phyloP scores from a whole-genome alignment of 2,329 filamentous ascomycete species.

The Torrubiella hemipterigena region DNA sequence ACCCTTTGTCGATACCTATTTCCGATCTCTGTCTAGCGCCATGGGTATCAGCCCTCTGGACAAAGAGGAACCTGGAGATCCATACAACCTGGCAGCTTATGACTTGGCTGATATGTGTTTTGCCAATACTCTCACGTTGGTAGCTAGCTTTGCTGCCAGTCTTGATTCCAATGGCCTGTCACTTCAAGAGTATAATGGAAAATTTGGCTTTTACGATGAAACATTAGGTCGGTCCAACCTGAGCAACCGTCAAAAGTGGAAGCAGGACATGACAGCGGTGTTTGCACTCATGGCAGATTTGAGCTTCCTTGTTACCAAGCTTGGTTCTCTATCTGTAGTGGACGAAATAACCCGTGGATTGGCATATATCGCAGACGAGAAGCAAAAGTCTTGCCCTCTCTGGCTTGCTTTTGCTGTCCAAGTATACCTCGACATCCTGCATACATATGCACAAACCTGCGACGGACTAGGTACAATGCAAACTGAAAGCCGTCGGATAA shows the following conservation, averaged over 20 bases:
- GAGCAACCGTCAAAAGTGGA: constrained; percentile 5
- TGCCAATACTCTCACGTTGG: constrained; percentile 3
- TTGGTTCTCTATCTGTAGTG: constrained; percentile 6
- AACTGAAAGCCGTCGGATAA: constrained; percentile 9
- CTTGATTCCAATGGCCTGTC: rapidly evolving
- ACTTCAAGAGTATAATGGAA: constrained; percentile 9
- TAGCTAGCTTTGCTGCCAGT: constrained; percentile 1
- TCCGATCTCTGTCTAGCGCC: not conserved
- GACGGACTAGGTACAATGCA: constrained; percentile 2
- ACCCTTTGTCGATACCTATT: not conserved
- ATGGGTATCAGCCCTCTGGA: constrained; percentile 4
- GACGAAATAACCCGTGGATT: constrained; percentile 11
- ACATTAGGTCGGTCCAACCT: not conserved
- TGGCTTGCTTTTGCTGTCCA: constrained; percentile 10
- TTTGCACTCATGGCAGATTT: constrained; percentile 7
- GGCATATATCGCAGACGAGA: not conserved
- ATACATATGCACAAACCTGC: constrained; percentile 3
- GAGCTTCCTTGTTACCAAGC: constrained; percentile 5
- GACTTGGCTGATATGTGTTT: constrained; percentile 3
- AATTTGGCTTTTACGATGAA: constrained; percentile 11
- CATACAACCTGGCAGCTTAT: constrained; percentile 9
- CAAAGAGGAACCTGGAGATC: not conserved
- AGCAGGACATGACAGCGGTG: constrained; percentile 8
- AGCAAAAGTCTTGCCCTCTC: not conserved
- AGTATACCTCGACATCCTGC: constrained; percentile 10